Evolutionary conservation across 768 basidiomycete genomes (phyloP).

Genomic region (Lactarius sp.): DNA sequence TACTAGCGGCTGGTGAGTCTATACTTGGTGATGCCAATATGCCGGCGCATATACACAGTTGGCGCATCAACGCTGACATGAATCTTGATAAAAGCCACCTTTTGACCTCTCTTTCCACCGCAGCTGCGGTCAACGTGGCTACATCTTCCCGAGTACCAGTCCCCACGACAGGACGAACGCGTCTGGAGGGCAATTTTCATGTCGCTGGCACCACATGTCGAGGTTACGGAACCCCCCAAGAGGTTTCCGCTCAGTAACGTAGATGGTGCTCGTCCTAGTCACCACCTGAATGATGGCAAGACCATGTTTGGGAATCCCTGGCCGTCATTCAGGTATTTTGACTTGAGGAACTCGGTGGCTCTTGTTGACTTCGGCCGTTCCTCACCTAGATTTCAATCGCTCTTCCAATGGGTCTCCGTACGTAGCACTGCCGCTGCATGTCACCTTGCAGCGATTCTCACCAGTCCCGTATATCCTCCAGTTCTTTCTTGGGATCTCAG

Average conservation of each 20-base stretch:
- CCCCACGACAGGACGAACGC: neutral
- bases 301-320: conserved; percentile 23
- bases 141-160: too few species aligned
- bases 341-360: neutral
- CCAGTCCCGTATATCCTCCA: neutral
- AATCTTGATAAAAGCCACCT: too few species aligned
- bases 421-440: neutral
- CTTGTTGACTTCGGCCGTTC: neutral
- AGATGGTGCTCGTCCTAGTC: conserved; percentile 16
- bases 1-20: too few species aligned
- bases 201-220: conserved; percentile 15
- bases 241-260: conserved; percentile 14
- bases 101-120: too few species aligned
- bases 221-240: conserved; percentile 16
- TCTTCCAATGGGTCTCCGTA: conserved; percentile 19
- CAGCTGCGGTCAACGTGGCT: too few species aligned
- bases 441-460: neutral
- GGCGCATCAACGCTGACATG: too few species aligned
- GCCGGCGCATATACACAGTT: too few species aligned
- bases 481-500: neutral
- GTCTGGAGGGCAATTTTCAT: neutral
- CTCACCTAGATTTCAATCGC: conserved; percentile 14
- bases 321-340: conserved; percentile 24
- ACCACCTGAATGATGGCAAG: conserved; percentile 18
- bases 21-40: too few species aligned